These are phyloP conservation scores for Tolypocladium sp. DNA, from an alignment of 2,329 filamentous ascomycete genomes.

Conservation along the genomic window DNA sequence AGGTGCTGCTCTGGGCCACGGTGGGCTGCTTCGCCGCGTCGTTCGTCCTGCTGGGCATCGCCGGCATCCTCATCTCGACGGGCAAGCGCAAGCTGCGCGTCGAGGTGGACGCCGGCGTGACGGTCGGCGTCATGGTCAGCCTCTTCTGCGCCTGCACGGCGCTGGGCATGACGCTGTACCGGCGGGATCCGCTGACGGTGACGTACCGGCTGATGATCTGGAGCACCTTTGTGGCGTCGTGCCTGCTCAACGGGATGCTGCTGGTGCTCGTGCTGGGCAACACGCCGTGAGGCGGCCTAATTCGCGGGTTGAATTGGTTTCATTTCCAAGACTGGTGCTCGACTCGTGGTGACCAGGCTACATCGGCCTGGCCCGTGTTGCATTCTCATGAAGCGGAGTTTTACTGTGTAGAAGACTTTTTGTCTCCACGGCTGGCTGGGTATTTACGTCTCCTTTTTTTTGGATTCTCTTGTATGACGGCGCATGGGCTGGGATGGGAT, in stretches of 20 bases:
- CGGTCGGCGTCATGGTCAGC: constrained; percentile 59
- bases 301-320: not conserved
- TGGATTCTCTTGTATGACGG: not conserved
- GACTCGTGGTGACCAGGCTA: no score
- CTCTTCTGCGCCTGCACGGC: constrained; percentile 54
- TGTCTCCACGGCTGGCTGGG: not conserved
- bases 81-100: constrained; percentile 57
- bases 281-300: constrained; percentile 15
- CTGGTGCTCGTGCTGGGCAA: constrained; percentile 32
- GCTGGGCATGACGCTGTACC: constrained; percentile 48
- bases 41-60: constrained; percentile 54
- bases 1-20: constrained; percentile 44
- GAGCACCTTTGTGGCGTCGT: constrained; percentile 24
- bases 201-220: constrained; percentile 32
- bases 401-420: not conserved
- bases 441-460: not conserved
- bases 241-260: constrained; percentile 34
- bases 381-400: not conserved
- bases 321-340: no score
- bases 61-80: constrained; percentile 56
- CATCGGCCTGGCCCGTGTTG: no score
- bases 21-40: constrained; percentile 48
- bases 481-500: not conserved
- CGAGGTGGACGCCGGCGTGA: constrained; percentile 66
- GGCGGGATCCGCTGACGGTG: constrained; percentile 33